Conservation (phyloP, 1,139 yeast species). For the Hansenula lynferdii region DNA sequence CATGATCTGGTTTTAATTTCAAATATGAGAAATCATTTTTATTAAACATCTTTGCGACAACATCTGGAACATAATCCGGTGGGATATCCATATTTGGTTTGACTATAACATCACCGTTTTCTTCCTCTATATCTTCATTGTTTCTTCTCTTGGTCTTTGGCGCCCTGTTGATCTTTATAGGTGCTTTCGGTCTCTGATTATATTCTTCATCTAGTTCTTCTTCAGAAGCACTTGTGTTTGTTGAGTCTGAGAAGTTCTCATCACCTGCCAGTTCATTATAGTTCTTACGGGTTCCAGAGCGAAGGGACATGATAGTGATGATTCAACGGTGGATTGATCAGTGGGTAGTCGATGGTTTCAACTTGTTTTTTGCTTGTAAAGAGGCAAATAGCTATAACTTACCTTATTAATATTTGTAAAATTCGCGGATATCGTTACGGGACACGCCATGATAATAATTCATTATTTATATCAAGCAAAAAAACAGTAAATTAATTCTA, state of each 20-base stretch:
- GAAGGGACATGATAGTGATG: slow-evolving; percentile 2
- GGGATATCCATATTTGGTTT: slow-evolving; percentile 50
- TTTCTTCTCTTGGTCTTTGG: slow-evolving; percentile 16
- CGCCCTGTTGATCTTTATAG: slow-evolving; percentile 16
- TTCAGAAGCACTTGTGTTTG: slow-evolving; percentile 24
- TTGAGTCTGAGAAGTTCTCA: slow-evolving; percentile 27
- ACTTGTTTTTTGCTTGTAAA: no score
- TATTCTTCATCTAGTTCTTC: slow-evolving; percentile 24
- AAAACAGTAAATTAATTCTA: no score
- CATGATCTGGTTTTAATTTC: slow-evolving; percentile 88
- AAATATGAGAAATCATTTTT: slow-evolving; percentile 82
- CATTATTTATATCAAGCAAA: no score
- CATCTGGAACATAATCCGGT: slow-evolving; percentile 73
- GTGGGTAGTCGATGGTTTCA: no score
- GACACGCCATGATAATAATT: no score
- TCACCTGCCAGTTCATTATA: slow-evolving; percentile 32
- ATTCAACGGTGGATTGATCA: no score
- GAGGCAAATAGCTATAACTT: no score
- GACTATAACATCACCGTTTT: no score
- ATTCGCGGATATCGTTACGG: no score
- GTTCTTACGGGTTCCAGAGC: slow-evolving; percentile 8
- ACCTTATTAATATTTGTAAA: no score
- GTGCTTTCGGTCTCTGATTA: slow-evolving; percentile 15
- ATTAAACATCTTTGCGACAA: slow-evolving; percentile 80
- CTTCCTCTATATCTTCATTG: slow-evolving; percentile 23